These are phyloP conservation scores for Casuarina cunninghamiana DNA, from an alignment of 306 rosid species.

Conservation along the genomic window DNA sequence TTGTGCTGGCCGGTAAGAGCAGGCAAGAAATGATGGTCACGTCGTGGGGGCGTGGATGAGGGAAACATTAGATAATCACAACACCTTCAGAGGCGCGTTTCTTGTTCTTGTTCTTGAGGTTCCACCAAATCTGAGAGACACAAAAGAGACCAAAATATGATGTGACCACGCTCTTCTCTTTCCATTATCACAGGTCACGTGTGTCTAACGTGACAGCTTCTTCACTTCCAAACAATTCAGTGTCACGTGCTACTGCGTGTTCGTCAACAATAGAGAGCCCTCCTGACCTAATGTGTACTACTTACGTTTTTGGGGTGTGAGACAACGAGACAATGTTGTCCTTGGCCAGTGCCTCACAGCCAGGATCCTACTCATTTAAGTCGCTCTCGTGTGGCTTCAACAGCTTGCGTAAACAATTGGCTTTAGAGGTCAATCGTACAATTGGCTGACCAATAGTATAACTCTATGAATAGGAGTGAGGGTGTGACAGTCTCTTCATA, in stretches of 20 bases:
- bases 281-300: not conserved
- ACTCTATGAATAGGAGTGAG: not conserved
- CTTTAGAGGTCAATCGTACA: no score
- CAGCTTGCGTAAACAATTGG: not conserved
- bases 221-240: not conserved
- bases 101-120: not conserved
- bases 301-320: not conserved
- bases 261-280: not conserved
- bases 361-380: not conserved
- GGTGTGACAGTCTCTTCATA: not conserved
- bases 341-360: not conserved
- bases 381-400: not conserved
- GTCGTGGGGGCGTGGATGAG: conserved; percentile 18
- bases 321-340: not conserved
- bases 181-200: conserved; percentile 22
- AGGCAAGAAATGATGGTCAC: conserved; percentile 30
- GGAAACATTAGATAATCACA: not conserved
- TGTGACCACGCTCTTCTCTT: not conserved
- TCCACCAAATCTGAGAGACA: conserved; percentile 2
- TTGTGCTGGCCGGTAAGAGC: conserved; percentile 26
- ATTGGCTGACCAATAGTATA: not conserved
- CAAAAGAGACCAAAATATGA: conserved; percentile 16
- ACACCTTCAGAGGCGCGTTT: not conserved
- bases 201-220: conserved; percentile 17
- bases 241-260: conserved; percentile 22